These are phyloP conservation scores for Artemisia tridentata DNA, from an alignment of 129 eudicot genomes.

Conservation along the genomic window DNA sequence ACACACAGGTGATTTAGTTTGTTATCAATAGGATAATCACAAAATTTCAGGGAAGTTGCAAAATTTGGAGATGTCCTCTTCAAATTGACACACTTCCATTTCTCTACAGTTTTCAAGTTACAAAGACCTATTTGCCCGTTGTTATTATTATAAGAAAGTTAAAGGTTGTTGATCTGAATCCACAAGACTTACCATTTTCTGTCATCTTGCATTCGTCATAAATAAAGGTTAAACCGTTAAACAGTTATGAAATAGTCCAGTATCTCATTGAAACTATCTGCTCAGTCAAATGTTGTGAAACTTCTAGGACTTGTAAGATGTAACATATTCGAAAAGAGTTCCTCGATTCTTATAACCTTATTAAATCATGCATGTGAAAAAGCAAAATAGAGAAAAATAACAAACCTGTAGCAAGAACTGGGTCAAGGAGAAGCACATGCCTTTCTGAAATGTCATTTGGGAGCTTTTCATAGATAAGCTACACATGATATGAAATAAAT, in stretches of 20 bases:
- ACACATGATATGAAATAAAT: slow-evolving; percentile 18
- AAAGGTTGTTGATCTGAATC: slow-evolving; percentile 1
- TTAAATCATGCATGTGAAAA: slow-evolving; percentile 3
- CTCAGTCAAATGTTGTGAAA: slow-evolving; percentile 6
- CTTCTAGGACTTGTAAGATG: not conserved
- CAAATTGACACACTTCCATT: not conserved
- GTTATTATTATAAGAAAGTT: slow-evolving; percentile 10
- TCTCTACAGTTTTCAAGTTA: slow-evolving; percentile 1
- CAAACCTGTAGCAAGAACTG: slow-evolving; percentile 98
- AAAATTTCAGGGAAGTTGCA: not conserved
- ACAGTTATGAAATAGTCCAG: not conserved
- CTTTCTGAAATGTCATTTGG: slow-evolving; percentile 93
- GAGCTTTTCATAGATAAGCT: slow-evolving; percentile 97
- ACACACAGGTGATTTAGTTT: not conserved
- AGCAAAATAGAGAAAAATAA: not conserved
- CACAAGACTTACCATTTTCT: slow-evolving; percentile 5
- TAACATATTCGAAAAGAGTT: not conserved
- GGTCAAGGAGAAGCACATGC: slow-evolving; percentile 94
- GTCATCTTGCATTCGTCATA: not conserved
- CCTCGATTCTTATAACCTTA: not conserved
- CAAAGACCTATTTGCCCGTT: not conserved
- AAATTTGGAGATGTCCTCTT: not conserved
- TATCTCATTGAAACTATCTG: not conserved
- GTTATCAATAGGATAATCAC: not conserved
- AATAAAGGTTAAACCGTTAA: not conserved